These are phyloP conservation scores for Erodium texanum DNA, from an alignment of 441 rosid genomes.

Conservation along the genomic window DNA sequence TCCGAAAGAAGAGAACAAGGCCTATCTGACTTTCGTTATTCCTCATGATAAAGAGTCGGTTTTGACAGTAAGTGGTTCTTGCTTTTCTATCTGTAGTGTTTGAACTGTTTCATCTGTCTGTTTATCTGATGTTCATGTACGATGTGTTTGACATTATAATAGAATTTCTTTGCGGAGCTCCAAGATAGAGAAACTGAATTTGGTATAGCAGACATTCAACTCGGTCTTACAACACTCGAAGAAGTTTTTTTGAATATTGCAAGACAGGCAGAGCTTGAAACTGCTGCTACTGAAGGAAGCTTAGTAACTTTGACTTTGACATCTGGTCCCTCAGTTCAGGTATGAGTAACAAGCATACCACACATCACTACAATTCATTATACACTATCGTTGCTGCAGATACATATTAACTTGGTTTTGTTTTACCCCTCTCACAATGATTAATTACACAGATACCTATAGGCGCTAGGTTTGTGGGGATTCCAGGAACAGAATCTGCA, in stretches of 20 bases:
- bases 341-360: conserved; percentile 9
- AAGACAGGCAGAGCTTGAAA: conserved; percentile 74
- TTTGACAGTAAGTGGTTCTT: conserved; percentile 39
- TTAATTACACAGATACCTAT: conserved; percentile 64
- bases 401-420: not conserved
- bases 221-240: conserved; percentile 79
- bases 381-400: not conserved
- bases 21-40: conserved; percentile 78
- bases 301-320: conserved; percentile 50
- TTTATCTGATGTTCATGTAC: not conserved
- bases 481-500: conserved; percentile 53
- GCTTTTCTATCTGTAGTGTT: not conserved
- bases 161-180: conserved; percentile 64
- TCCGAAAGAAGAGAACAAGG: conserved; percentile 60
- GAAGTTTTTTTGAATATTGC: conserved; percentile 91
- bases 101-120: not conserved
- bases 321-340: conserved; percentile 59
- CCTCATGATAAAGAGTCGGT: conserved; percentile 65
- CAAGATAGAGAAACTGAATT: conserved; percentile 52
- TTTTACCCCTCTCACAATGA: not conserved
- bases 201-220: conserved; percentile 67
- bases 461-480: conserved; percentile 68
- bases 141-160: conserved; percentile 1
- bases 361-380: not conserved
- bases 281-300: conserved; percentile 59